phyloP scores from a whole-genome alignment of 2,329 filamentous ascomycete genomes.

The Colletotrichum sp. region DNA sequence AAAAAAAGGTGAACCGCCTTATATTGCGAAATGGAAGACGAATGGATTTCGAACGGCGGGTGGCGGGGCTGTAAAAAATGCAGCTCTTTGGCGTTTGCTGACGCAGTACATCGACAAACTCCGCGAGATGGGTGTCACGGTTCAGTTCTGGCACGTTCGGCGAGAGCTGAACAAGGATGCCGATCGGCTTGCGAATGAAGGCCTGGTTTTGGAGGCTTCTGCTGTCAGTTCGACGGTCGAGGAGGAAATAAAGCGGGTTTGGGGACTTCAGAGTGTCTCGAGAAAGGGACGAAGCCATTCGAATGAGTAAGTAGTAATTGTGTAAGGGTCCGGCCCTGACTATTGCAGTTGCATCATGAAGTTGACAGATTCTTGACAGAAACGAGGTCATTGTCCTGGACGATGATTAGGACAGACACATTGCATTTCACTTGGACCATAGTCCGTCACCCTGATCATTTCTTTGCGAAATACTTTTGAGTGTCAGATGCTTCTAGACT shows the following conservation, averaged over 20 bases:
- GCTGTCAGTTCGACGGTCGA: not conserved
- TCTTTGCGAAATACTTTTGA: not conserved
- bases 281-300: not conserved
- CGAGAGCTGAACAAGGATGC: not conserved
- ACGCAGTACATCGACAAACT: not conserved
- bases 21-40: not conserved
- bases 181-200: not conserved
- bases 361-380: not conserved
- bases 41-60: not conserved
- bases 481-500: not conserved
- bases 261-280: rapidly evolving
- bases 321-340: not conserved
- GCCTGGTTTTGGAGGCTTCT: not conserved
- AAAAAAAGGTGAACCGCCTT: not conserved
- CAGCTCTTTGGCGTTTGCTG: not conserved
- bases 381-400: not conserved
- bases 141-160: not conserved
- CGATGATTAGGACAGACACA: not conserved
- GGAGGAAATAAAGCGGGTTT: not conserved
- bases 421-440: not conserved
- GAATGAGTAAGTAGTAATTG: not conserved
- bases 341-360: not conserved
- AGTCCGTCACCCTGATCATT: not conserved
- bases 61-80: not conserved
- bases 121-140: not conserved